Base-by-base conservation (phyloP, 2,329 filamentous ascomycete species). In the Diaporthe citri region DNA sequence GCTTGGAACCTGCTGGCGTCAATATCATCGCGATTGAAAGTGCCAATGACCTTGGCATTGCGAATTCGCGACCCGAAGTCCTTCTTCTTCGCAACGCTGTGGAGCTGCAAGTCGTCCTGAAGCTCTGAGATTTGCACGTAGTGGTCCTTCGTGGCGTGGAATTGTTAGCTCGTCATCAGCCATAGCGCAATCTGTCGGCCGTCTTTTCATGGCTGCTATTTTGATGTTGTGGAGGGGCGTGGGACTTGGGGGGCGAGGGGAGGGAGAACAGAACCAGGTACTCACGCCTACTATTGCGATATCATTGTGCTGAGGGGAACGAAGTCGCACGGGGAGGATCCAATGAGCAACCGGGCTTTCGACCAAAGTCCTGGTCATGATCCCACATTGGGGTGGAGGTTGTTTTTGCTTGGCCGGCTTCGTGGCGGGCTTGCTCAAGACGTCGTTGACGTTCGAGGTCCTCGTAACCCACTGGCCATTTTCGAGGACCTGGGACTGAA, bases 71-170 rank as follows among this genome's bases (percentile, higher is more conserved):
- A 90, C 72, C 92, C 92, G 81, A 98, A 96, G 81, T 98, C 92
- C 55, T 89, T 88, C 83, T 96, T 97, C 76, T 90, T 90, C n/a
- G 90, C 87, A n/a, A 98, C 87, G 80, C 95, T 91, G 77, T 92
- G 90, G 34, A 98, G 88, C 79, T 93, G 92, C 1, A 92, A 92
- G 80, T 94, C 90, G 59, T 87, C 87, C 7, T 88, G 87, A 3
- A 97, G 89, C 82, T 97, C 93, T 79, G 92, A 93, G 77, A 98
- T 91, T 78, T 96, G 93, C 59, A 99, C 89, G 79, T 91, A 94
- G 77, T 93, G 90, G 78, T 97, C 93, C 92, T 93, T 76, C 74
- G 39, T 62, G 51, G 39, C 15, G 20, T 13, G 12, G 36, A 56
- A 15, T 25, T 74, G 20, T 76, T 46, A 79, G 74, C 28, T 25